phyloP scores from a whole-genome alignment of 179 eudicot species.

The Spergularia azorica region DNA sequence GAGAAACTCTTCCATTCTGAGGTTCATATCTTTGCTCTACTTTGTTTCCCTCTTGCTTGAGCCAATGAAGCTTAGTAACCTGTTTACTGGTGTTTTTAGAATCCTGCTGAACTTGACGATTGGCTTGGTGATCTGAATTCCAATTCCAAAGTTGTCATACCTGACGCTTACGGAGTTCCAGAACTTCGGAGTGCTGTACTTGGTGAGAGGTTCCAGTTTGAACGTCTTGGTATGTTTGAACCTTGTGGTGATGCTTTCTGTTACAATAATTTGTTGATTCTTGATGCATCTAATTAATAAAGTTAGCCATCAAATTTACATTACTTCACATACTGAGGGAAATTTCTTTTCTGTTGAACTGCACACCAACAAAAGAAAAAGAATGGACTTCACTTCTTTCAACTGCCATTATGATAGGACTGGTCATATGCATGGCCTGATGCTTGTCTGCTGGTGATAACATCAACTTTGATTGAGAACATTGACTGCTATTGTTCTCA shows the following conservation, averaged over 20 bases:
- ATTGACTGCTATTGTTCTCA: too few species aligned
- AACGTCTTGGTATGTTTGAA: constrained; percentile 72
- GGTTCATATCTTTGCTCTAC: constrained; percentile 42
- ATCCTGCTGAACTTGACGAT: constrained; percentile 85
- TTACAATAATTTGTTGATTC: constrained; percentile 4
- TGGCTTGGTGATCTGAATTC: constrained; percentile 92
- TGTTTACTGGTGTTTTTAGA: constrained; percentile 39
- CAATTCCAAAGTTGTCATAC: constrained; percentile 68
- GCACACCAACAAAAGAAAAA: not conserved
- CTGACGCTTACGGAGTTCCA: constrained; percentile 75
- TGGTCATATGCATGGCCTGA: not conserved
- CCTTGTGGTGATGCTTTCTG: not conserved
- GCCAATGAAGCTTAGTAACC: not conserved
- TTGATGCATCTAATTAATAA: not conserved
- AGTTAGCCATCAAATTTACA: not conserved
- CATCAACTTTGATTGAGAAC: too few species aligned
- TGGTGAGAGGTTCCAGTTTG: constrained; percentile 87
- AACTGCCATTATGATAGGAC: not conserved
- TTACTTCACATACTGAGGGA: not conserved
- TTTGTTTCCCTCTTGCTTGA: not conserved
- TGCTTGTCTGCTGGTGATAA: too few species aligned
- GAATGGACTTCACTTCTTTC: not conserved
- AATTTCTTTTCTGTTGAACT: not conserved
- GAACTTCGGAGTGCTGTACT: constrained; percentile 54
- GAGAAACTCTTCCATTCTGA: constrained; percentile 83